These are phyloP conservation scores for Eucalyptus melliodora DNA, from an alignment of 345 rosid genomes.

Conservation along the genomic window DNA sequence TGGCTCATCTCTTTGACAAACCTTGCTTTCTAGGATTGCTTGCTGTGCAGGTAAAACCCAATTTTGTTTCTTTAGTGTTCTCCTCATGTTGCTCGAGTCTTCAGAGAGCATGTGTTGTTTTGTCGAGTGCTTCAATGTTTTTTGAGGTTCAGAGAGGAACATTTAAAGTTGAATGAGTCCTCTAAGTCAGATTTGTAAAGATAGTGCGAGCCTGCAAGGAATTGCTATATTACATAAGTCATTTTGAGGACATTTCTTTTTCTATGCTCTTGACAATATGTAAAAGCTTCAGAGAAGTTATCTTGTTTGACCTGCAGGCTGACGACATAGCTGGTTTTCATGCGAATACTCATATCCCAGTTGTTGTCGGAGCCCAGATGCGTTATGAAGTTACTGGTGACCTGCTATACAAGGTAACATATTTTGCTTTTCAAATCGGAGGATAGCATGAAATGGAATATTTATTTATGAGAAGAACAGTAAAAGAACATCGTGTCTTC, in stretches of 20 bases:
- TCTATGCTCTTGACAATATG: neutral
- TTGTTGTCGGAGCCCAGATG: conserved; percentile 87
- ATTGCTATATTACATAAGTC: neutral
- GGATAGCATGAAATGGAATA: neutral
- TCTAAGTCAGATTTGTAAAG: neutral
- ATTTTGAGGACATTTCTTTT: too few species aligned
- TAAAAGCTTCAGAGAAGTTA: neutral
- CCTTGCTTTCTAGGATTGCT: conserved; percentile 96
- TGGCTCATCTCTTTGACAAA: conserved; percentile 94
- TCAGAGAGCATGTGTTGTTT: neutral
- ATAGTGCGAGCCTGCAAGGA: neutral
- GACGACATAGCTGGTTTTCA: conserved; percentile 88
- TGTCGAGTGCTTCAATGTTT: neutral
- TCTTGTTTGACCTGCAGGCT: conserved; percentile 34
- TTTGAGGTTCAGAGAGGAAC: neutral
- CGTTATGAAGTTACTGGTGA: conserved; percentile 94
- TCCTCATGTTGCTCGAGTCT: neutral
- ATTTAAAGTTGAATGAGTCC: neutral
- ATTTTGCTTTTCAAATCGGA: neutral
- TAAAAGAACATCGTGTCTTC: neutral
- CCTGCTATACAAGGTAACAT: conserved; percentile 67
- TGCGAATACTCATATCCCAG: conserved; percentile 85
- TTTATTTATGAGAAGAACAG: neutral
- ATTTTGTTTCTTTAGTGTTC: neutral
- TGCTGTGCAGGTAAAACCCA: conserved; percentile 47